Evolutionary conservation across 352 stramenopile species (phyloP).

Genomic region (Globisporangium mamillatum): DNA sequence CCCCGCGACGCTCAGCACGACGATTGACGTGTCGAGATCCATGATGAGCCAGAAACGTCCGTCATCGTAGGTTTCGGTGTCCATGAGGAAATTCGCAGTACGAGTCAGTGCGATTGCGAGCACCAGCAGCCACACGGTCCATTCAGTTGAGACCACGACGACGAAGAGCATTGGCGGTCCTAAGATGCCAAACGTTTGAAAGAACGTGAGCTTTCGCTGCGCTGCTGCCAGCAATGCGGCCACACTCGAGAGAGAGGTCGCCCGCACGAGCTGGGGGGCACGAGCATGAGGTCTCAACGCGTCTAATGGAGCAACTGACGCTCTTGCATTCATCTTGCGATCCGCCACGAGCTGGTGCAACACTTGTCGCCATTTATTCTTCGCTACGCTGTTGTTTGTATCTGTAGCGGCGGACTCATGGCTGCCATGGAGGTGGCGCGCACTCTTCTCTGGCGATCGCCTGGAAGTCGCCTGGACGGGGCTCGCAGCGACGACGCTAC

Average conservation of each 20-base stretch:
- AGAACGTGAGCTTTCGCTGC: constrained; percentile 7
- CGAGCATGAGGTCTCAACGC: background rate
- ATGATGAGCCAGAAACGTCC: constrained; percentile 38
- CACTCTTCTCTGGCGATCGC: background rate
- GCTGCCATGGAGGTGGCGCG: background rate
- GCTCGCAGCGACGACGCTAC: too few species aligned
- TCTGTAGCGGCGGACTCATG: background rate
- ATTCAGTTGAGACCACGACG: constrained; percentile 22
- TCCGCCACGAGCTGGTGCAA: background rate
- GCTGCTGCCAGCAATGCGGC: background rate
- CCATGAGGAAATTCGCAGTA: constrained; percentile 36
- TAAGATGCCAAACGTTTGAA: constrained; percentile 6
- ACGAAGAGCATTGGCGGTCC: constrained; percentile 3
- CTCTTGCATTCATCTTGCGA: background rate
- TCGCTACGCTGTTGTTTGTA: too few species aligned
- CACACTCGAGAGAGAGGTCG: background rate
- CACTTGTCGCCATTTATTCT: background rate
- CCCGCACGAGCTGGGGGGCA: background rate
- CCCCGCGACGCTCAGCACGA: constrained; percentile 17
- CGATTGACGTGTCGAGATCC: constrained; percentile 13
- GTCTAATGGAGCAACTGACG: background rate
- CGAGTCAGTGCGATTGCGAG: constrained; percentile 27
- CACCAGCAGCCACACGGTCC: constrained; percentile 32
- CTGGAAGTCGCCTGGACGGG: background rate
- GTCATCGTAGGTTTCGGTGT: constrained; percentile 30